These are phyloP conservation scores for Rosa lucieae DNA, from an alignment of 306 rosid species.

Conservation along the genomic window DNA sequence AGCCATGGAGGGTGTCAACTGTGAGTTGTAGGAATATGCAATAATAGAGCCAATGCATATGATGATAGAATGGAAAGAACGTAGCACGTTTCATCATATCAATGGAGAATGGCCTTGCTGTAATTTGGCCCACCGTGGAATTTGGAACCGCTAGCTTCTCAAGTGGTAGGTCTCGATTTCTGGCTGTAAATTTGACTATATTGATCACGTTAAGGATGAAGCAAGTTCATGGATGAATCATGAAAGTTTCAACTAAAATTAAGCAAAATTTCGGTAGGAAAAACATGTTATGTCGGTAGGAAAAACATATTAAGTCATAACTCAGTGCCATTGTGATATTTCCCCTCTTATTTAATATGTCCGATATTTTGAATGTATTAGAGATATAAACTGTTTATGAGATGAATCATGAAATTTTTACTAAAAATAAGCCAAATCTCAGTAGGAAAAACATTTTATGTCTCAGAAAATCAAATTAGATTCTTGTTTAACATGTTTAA, in stretches of 20 bases:
- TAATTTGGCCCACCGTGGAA: constrained; percentile 35
- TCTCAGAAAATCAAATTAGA: neutral
- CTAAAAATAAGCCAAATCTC: no score
- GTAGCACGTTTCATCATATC: constrained; percentile 33
- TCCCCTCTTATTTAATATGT: neutral
- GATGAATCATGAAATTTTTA: no score
- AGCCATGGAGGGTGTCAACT: constrained; percentile 33
- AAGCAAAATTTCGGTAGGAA: neutral
- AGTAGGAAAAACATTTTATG: no score
- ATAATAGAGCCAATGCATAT: constrained; percentile 36
- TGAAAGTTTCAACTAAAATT: neutral
- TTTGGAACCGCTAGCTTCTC: constrained; percentile 18
- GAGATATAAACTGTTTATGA: no score
- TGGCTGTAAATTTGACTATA: neutral
- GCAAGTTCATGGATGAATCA: neutral
- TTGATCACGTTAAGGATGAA: neutral
- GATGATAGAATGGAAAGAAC: constrained; percentile 15
- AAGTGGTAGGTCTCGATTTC: constrained; percentile 16
- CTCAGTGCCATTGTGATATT: no score
- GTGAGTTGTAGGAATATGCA: constrained; percentile 24
- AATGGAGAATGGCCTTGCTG: constrained; percentile 43
- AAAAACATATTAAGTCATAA: no score
- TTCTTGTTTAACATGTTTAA: neutral
- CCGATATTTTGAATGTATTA: neutral
- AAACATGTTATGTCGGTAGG: neutral